phyloP scores from a whole-genome alignment of 257 asterid species.

The Nicotiana attenuata region DNA sequence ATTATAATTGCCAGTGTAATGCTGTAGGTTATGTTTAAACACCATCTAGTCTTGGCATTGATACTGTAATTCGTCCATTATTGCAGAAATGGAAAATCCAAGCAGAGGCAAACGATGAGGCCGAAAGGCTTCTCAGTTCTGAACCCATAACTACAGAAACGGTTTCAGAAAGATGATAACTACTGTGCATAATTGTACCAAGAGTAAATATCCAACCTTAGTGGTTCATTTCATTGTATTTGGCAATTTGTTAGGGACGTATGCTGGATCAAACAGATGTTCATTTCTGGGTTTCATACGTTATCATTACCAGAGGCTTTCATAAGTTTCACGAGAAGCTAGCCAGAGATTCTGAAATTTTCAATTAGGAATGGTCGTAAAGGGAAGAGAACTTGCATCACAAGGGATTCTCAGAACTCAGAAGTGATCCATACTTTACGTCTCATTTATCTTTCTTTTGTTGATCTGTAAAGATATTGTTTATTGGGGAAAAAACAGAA shows the following conservation, averaged over 20 bases:
- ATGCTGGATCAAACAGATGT: neutral
- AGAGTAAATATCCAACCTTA: neutral
- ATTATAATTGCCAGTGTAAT: neutral
- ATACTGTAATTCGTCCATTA: neutral
- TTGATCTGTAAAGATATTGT: neutral
- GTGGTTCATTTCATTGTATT: neutral
- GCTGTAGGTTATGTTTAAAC: neutral
- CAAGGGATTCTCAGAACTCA: neutral
- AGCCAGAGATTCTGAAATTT: neutral
- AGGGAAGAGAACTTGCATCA: neutral
- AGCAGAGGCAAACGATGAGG: slow-evolving; percentile 95
- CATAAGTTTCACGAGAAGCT: neutral
- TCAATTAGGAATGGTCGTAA: neutral
- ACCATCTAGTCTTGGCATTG: neutral
- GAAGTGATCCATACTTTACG: neutral
- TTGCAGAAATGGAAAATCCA: slow-evolving; percentile 87
- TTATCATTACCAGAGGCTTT: neutral
- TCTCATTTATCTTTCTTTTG: neutral
- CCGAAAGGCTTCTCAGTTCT: slow-evolving; percentile 81
- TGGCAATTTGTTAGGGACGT: neutral
- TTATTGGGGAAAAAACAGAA: too few relatives aligned
- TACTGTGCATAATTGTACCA: neutral
- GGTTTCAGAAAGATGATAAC: slow-evolving; percentile 41
- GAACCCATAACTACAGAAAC: slow-evolving; percentile 54
- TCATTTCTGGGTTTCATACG: neutral